Evolutionary conservation across 2,329 filamentous ascomycete genomes (phyloP).

Genomic region (Aspergillus hiratsukae): DNA sequence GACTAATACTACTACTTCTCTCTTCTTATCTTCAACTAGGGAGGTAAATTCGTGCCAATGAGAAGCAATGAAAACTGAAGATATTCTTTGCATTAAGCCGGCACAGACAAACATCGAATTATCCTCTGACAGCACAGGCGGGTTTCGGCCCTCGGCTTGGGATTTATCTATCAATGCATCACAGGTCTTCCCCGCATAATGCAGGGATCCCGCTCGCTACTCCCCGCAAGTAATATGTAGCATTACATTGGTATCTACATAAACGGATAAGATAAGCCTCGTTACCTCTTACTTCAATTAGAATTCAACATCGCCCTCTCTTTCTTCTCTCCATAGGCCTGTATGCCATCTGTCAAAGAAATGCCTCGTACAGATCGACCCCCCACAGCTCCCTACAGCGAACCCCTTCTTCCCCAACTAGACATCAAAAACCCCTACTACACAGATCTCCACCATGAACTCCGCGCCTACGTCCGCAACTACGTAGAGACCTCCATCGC

Average conservation of each 20-base stretch:
- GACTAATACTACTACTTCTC: not conserved
- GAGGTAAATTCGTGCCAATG: not conserved
- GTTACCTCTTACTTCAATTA: not conserved
- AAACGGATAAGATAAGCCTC: not conserved
- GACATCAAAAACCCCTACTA: slow-evolving; percentile 52
- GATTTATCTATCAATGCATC: too few species aligned
- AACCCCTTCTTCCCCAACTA: slow-evolving; percentile 46
- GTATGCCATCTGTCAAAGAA: not conserved
- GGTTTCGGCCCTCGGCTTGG: not conserved
- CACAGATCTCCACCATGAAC: slow-evolving; percentile 55
- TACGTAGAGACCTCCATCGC: slow-evolving; percentile 58
- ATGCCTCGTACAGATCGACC: slow-evolving; percentile 18
- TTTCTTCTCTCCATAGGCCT: not conserved
- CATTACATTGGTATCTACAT: not conserved
- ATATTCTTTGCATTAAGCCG: not conserved
- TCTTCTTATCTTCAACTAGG: not conserved
- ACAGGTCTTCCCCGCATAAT: not conserved
- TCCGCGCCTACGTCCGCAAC: slow-evolving; percentile 53
- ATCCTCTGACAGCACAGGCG: too few species aligned
- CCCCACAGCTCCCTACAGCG: slow-evolving; percentile 36
- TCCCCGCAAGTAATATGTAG: not conserved
- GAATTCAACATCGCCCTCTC: not conserved
- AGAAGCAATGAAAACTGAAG: not conserved
- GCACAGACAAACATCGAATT: not conserved
- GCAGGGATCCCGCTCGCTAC: not conserved